Evolutionary conservation across 148 eudicot genomes (phyloP).

Genomic region (Chenopodium suecicum): DNA sequence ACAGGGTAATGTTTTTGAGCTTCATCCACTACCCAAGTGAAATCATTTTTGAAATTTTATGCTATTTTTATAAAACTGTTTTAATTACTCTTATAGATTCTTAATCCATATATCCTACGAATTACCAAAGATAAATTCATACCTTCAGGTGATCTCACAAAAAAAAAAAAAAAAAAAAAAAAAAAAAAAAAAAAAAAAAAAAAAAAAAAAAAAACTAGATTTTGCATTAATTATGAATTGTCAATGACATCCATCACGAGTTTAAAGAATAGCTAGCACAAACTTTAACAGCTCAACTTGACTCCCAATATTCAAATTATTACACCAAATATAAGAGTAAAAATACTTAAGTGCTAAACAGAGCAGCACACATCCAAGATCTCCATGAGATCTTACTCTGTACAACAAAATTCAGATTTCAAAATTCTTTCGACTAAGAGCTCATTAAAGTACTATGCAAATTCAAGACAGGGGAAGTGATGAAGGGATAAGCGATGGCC

Average conservation of each 20-base stretch:
- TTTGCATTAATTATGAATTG: background rate
- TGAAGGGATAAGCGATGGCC: constrained; percentile 25
- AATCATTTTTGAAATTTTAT: too few species aligned
- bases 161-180: too few species aligned
- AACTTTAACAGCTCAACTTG: background rate
- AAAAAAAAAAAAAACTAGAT: too few species aligned
- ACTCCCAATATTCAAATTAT: too few species aligned
- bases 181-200: too few species aligned
- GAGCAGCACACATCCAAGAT: background rate
- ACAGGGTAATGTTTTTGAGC: too few species aligned
- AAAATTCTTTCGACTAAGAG: background rate
- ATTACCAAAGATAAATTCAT: background rate
- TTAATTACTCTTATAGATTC: too few species aligned
- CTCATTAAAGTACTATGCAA: background rate
- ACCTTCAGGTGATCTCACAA: background rate
- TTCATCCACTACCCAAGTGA: background rate
- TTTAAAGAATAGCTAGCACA: background rate
- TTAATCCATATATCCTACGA: background rate
- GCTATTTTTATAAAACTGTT: too few species aligned
- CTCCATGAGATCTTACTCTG: background rate
- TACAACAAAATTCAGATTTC: too few species aligned
- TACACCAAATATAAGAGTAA: background rate
- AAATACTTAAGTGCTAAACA: too few species aligned
- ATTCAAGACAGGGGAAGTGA: background rate
- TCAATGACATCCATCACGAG: background rate